Evolutionary conservation across 2,329 filamentous ascomycete genomes (phyloP).

Genomic region (Aspergillus jensenii): DNA sequence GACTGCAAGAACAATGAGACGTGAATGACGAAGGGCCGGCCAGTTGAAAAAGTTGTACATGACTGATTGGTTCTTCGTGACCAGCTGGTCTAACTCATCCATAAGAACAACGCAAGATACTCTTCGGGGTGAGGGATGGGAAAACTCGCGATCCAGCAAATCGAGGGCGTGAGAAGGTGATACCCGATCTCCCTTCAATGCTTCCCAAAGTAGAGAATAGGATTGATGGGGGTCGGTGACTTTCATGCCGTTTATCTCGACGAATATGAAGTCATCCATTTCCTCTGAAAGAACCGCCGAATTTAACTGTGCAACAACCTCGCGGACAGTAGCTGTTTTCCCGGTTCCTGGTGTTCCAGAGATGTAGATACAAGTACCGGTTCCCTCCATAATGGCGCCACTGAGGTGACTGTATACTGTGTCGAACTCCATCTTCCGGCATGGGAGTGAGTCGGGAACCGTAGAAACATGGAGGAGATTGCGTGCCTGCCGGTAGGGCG

Average conservation of each 20-base stretch:
- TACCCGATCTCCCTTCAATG: conserved; percentile 87
- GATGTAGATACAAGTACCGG: conserved; percentile 96
- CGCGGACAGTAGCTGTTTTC: conserved; percentile 94
- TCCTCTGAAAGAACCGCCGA: conserved; percentile 85
- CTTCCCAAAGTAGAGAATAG: conserved; percentile 94
- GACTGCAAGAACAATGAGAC: conserved; percentile 92
- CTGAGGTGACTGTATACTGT: conserved; percentile 92
- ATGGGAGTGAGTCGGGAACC: conserved; percentile 84
- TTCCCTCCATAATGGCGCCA: conserved; percentile 88
- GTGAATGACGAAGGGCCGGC: conserved; percentile 86
- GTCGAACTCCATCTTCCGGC: conserved; percentile 86
- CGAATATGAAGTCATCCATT: conserved; percentile 96
- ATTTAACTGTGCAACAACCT: conserved; percentile 87
- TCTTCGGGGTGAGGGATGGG: conserved; percentile 81
- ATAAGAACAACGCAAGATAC: conserved; percentile 96
- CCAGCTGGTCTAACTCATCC: conserved; percentile 97
- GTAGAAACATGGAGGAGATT: conserved; percentile 90
- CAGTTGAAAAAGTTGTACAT: conserved; percentile 99
- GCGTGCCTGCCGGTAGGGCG: conserved; percentile 88
- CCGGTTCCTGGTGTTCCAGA: conserved; percentile 97
- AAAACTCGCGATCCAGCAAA: conserved; percentile 89
- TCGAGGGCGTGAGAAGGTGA: conserved; percentile 89
- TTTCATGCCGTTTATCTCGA: conserved; percentile 99
- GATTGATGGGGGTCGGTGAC: conserved; percentile 97
- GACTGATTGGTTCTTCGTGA: conserved; percentile 98